Conservation (phyloP, 176 grass and related monocot genomes). For the Bolboschoenus planiculmis region DNA sequence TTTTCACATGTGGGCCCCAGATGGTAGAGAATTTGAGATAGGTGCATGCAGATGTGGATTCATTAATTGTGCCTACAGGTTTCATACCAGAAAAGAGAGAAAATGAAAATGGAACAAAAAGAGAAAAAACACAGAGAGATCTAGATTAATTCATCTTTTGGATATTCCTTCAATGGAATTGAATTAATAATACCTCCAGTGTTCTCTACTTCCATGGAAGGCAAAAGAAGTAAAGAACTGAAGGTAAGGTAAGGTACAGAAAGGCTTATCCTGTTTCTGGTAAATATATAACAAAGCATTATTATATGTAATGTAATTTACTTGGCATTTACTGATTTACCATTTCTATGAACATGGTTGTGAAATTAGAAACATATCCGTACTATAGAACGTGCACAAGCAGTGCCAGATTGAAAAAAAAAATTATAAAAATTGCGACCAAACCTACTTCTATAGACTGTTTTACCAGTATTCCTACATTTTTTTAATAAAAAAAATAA, state of each 20-base stretch:
- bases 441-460: too few species aligned
- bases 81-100: too few species aligned
- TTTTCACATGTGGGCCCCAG: background rate
- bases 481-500: too few species aligned
- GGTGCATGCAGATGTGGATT: background rate
- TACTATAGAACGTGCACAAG: background rate
- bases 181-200: background rate
- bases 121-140: too few species aligned
- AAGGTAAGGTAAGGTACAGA: background rate
- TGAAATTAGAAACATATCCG: background rate
- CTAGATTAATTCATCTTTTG: background rate
- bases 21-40: background rate
- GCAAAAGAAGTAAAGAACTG: background rate
- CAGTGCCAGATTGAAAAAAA: background rate
- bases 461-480: too few species aligned
- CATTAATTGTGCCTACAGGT: background rate
- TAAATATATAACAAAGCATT: too few species aligned
- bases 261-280: background rate
- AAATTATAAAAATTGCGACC: too few species aligned
- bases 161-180: background rate
- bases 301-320: too few species aligned
- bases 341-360: too few species aligned
- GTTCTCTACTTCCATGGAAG: background rate
- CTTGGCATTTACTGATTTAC: background rate
- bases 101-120: too few species aligned